Base-by-base conservation (phyloP, 768 basidiomycete species). In the Tylopilus intermedius region DNA sequence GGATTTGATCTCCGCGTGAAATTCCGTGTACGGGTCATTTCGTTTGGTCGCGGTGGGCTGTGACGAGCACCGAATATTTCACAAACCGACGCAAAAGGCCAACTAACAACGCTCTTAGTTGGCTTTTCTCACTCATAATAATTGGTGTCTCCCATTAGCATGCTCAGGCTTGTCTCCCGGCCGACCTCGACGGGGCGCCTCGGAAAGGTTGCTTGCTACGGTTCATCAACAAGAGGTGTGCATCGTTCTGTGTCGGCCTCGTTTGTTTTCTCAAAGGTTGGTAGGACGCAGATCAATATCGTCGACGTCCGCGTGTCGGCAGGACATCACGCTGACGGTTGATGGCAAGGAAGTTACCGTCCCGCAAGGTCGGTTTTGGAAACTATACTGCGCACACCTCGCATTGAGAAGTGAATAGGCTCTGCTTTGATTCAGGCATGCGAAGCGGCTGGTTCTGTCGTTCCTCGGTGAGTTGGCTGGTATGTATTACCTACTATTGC, bases 271-370 rank as follows among this genome's bases (percentile, higher is more conserved):
- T 60, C 0, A 57, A 46, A 3, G 39, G 18, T 18, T 10, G 33
- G 55, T 47, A 87, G 87, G 76, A 63, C 78, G 77, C 56, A 76
- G 85, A 55, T 74, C 77, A 32, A 78, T 90, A 66, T 73, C 84
- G 10, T 85, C 89, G 37, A 80, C 85, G 2, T 78, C 86, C 15
- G 69, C 77, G 53, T 76, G 80, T 52, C 79, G 77, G 62, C 87
- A 86, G 42, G 88, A 92, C 59, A 86, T 97, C 60, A 95, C 93
- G 30, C 74, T 98, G 29, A 95, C 94, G 2, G 86, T 98, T 39
- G 94, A 99, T 71, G 95, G 95, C 58, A 96, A 94, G 72, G 88
- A 94, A 74, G 94, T 99, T 21, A 94, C 92, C 2, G 94, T 99
- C 35, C 93, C 93, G 26, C 93, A 95, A 76, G 95, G 94, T 90